phyloP scores from a whole-genome alignment of 345 rosid species.

The Hevea brasiliensis region DNA sequence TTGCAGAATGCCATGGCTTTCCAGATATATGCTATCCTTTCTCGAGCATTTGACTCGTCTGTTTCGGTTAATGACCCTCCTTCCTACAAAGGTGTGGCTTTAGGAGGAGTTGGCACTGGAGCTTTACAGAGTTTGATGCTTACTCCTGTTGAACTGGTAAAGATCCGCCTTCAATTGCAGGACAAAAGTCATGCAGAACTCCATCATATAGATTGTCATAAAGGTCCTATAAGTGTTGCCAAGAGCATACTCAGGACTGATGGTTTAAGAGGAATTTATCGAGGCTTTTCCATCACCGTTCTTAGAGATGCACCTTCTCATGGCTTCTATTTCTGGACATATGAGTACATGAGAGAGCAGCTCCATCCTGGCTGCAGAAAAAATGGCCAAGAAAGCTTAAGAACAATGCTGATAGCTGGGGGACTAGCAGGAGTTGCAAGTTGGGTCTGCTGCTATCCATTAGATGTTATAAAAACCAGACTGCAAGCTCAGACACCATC shows the following conservation, averaged over 20 bases:
- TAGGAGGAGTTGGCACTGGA: conserved; percentile 83
- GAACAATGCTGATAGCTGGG: conserved; percentile 78
- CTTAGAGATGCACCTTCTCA: conserved; percentile 89
- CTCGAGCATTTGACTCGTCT: conserved; percentile 65
- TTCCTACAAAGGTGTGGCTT: conserved; percentile 74
- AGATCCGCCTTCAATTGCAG: conserved; percentile 83
- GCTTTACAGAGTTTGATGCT: conserved; percentile 78
- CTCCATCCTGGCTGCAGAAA: conserved; percentile 93
- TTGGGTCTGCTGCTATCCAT: conserved; percentile 86
- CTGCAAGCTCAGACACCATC: conserved; percentile 56
- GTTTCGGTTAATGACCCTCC: conserved; percentile 59
- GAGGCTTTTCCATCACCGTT: conserved; percentile 64
- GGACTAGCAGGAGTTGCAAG: conserved; percentile 93
- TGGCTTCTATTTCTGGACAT: conserved; percentile 88
- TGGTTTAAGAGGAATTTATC: conserved; percentile 69
- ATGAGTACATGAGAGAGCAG: conserved; percentile 71
- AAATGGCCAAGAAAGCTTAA: conserved; percentile 59
- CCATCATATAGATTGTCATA: conserved; percentile 10
- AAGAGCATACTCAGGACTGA: conserved; percentile 54
- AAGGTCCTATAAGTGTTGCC: conserved; percentile 62
- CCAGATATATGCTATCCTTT: conserved; percentile 80
- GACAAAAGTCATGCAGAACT: conserved; percentile 19
- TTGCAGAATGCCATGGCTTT: conserved; percentile 94
- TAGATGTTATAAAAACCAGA: conserved; percentile 87
- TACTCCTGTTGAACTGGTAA: conserved; percentile 73